Evolutionary conservation across 768 basidiomycete species (phyloP), one percentile per base, ranked within the genome.

Genomic region (Psilocybe tampanensis): DNA sequence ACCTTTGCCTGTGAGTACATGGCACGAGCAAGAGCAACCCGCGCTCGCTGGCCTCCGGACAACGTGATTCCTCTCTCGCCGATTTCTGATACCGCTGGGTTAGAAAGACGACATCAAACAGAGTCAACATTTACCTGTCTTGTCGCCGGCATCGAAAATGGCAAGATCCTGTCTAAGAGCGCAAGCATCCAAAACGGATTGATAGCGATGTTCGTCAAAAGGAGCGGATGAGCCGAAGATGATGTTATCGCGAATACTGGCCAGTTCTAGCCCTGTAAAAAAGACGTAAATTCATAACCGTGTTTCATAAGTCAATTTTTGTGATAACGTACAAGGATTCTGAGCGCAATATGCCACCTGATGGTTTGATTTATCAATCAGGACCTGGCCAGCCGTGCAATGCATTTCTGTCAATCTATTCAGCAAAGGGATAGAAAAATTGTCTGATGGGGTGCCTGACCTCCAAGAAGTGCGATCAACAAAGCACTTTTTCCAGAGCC

Each of bases 241-340:
- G 60, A 95, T 90, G 66, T 93, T 92, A 55, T 92, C 90, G 19
- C 83, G 77, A 55, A 94, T 91, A 0, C 90, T 89, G 1, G 88
- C 90, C 67, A 92, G 88, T 66, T 90, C 86, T 8, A 92, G 79
- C 88, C 88, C 90, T 76, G 71, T 47, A 43, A 57, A 47, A 18
- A 33, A 39, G 33, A 32, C n/a, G 26, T 39, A 19, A 45, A 42
- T 54, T 13, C n/a, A n/a, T n/a, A n/a, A n/a, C n/a, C n/a, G n/a
- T n/a, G n/a, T n/a, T n/a, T n/a, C n/a, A n/a, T n/a, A n/a, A 15
- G 22, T 44, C 52, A n/a, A 33, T 19, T 26, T 36, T 41, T 15
- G 21, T 39, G 11, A 8, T 2, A 64, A 39, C 78, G 56, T 44
- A 84, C 85, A 88, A 52, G 86, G 82, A 61, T 77, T 84, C 64